A percentile compares a stretch with the other conserved stretches of the same genome.
These are phyloP conservation scores for Aspergillus leporis DNA, from an alignment of 495 filamentous ascomycete species.

Conservation along the genomic window DNA sequence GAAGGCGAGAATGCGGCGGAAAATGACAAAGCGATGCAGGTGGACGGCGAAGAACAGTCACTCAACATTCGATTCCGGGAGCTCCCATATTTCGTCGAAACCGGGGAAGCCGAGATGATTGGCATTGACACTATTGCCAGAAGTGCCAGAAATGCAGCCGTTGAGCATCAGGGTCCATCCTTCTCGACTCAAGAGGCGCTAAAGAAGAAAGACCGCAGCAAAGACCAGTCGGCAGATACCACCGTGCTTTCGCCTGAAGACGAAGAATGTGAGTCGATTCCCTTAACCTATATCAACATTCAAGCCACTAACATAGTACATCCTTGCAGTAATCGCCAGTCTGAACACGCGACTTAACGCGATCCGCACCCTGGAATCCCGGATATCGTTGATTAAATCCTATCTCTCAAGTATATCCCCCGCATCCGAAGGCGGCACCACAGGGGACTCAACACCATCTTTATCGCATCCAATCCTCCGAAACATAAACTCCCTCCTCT, in stretches of 20 bases:
- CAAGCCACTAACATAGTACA: slow-evolving; percentile 17
- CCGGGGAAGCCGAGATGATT: slow-evolving; percentile 97
- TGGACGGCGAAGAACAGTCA: slow-evolving; percentile 60
- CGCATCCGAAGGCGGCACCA: slow-evolving; percentile 51
- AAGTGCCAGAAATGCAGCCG: slow-evolving; percentile 74
- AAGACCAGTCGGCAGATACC: slow-evolving; percentile 37
- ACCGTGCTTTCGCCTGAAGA: slow-evolving; percentile 69
- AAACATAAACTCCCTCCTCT: slow-evolving; percentile 57
- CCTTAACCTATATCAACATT: not conserved
- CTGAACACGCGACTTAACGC: slow-evolving; percentile 89
- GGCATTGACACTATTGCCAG: slow-evolving; percentile 86
- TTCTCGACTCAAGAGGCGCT: slow-evolving; percentile 12
- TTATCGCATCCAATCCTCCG: slow-evolving; percentile 53
- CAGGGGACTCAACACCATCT: slow-evolving; percentile 21
- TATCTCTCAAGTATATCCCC: slow-evolving; percentile 77
- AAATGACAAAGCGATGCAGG: slow-evolving; percentile 70
- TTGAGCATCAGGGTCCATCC: slow-evolving; percentile 33
- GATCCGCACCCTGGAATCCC: slow-evolving; percentile 83
- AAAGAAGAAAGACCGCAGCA: slow-evolving; percentile 38
- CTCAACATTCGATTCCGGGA: slow-evolving; percentile 75
- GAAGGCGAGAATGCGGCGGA: slow-evolving; percentile 60
- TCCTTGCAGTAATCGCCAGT: slow-evolving; percentile 56
- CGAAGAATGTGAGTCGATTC: slow-evolving; percentile 61
- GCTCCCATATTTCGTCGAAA: slow-evolving; percentile 84
- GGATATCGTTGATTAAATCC: slow-evolving; percentile 76